Evolutionary conservation across 306 rosid species (phyloP).

Genomic region (Urtica urens): DNA sequence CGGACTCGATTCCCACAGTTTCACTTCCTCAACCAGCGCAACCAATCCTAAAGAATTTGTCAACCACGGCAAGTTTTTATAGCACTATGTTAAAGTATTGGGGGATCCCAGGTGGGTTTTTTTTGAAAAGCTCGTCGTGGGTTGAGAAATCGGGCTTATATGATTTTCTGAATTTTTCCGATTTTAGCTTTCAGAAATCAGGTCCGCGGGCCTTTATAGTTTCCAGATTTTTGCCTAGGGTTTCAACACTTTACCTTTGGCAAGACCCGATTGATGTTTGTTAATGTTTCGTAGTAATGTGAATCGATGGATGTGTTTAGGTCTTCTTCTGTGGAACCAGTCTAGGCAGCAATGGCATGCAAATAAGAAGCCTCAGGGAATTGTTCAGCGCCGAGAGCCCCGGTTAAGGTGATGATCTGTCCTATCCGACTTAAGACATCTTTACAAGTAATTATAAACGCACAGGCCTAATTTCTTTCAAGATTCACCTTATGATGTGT

Average conservation of each 20-base stretch:
- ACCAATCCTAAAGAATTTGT: constrained; percentile 49
- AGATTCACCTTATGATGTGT: no score
- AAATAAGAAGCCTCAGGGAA: constrained; percentile 26
- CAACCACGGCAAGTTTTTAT: constrained; percentile 57
- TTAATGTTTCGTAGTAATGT: no score
- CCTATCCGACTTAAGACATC: no score
- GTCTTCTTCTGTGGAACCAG: constrained; percentile 73
- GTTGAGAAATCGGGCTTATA: no score
- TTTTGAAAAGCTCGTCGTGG: not conserved
- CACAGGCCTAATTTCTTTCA: no score
- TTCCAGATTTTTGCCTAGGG: no score
- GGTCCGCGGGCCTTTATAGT: no score
- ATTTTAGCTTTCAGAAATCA: no score
- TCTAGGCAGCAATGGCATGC: constrained; percentile 66
- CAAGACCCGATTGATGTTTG: no score
- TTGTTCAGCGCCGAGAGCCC: constrained; percentile 37
- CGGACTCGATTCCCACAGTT: constrained; percentile 31
- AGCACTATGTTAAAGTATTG: not conserved
- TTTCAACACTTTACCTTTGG: no score
- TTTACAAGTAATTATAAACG: no score
- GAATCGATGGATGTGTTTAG: constrained; percentile 29
- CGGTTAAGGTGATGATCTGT: constrained; percentile 67
- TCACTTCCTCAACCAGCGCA: constrained; percentile 31
- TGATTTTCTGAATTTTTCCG: not conserved
- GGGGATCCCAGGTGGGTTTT: not conserved